Conservation (phyloP, 345 rosid genomes). For the Firmiana major region DNA sequence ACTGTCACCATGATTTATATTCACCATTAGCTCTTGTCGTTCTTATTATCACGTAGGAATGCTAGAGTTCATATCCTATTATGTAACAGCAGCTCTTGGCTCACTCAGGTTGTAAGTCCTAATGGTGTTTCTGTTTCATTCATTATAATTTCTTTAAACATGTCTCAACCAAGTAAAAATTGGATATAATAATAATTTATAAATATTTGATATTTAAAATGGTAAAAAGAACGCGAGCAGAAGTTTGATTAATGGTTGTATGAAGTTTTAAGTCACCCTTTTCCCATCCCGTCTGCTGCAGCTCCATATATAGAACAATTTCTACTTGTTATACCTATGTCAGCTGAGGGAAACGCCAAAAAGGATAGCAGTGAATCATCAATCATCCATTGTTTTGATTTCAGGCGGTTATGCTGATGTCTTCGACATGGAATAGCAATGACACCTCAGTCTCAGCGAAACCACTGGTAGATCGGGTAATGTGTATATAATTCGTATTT, state of each 20-base stretch:
- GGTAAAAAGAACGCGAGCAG: too few relatives aligned
- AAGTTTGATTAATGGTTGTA: too few relatives aligned
- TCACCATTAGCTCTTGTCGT: slow-evolving; percentile 26
- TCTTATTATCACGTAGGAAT: slow-evolving; percentile 34
- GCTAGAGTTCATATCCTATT: slow-evolving; percentile 17
- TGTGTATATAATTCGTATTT: too few relatives aligned
- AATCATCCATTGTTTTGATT: neutral
- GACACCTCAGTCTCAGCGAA: too few relatives aligned
- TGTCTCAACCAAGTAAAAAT: neutral
- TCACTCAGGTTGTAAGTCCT: slow-evolving; percentile 4
- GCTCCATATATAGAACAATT: neutral
- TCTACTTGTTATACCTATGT: neutral
- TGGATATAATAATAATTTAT: too few relatives aligned
- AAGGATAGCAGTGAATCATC: neutral
- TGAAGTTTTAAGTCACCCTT: too few relatives aligned
- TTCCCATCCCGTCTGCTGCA: neutral
- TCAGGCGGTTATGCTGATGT: neutral
- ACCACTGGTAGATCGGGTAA: too few relatives aligned
- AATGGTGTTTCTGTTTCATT: neutral
- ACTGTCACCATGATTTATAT: slow-evolving; percentile 21
- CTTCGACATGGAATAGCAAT: neutral
- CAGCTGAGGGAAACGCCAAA: neutral
- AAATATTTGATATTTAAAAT: too few relatives aligned
- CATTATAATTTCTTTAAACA: neutral
- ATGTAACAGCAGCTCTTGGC: slow-evolving; percentile 7